Base-by-base conservation (phyloP, 2,329 filamentous ascomycete species). In the Aspergillus hortae region DNA sequence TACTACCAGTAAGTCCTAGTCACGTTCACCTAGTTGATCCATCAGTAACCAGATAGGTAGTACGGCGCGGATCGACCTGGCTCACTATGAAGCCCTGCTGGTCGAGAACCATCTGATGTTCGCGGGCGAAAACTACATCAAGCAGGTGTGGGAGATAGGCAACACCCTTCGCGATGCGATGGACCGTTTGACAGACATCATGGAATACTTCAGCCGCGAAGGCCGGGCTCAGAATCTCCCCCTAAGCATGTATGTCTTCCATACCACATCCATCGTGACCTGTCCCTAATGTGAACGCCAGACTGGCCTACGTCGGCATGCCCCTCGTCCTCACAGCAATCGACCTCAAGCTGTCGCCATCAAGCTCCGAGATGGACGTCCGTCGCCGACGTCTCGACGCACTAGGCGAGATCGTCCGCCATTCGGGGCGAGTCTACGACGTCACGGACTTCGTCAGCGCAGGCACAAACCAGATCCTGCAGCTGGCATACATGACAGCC, bases 121-220 rank as follows among this genome's bases (percentile, higher is more conserved):
- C 10, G 66, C 74, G 7, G 67, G 67, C 0, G 67, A 68, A 5
- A 70, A 72, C 27, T 74, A 76, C 50, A 67, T 71, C 50, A 73
- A 73, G 44, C 65, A 71, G 9, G 62, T 67, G 17, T 43, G 52
- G 15, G 45, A 48, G 9, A 60, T 61, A 23, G 61, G 60, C 6
- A 51, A 73, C 17, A 75, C 79, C 46, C 67, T 80, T 3, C 72
- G 76, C 45, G 71, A 75, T 17, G 75, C 76, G 2, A 71, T 76
- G 7, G 69, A 67, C 4, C 73, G 75, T 0, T 68, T 78, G 6
- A 78, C 74, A 0, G 68, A 73, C 51, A 75, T 75, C 10, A 67
- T 80, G 40, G 77, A 78, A 38, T 74, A 77, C 49, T 71, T 80
- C 4, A 71, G 77, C 3, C 67, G 74, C 11, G 69, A 74, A n/a